Base-by-base conservation (phyloP, 768 basidiomycete genomes). In the Pisolithus sp. region DNA sequence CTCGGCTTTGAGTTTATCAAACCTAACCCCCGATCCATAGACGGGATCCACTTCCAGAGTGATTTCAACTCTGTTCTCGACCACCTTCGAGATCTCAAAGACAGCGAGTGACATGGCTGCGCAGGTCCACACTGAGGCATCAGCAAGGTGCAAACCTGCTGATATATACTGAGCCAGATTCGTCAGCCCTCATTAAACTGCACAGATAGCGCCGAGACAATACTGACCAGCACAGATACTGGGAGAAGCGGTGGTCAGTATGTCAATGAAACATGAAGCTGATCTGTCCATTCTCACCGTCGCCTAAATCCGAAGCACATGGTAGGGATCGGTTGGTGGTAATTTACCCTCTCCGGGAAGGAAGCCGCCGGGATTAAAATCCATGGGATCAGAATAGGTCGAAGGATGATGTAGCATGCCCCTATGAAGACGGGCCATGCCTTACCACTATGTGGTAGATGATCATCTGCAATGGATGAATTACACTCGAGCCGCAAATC, bases 261-360 rank as follows among this genome's bases (percentile, higher is more conserved):
- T 77, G 53, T 77, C 78, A 46, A 78, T 41, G 39, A 18, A 9
- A 17, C 7, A 31, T 24, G 5, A 7, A 30, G 5, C n/a, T 78
- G 24, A 45, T n/a, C 34, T 17, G 21, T 26, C 30, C 30, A 9
- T 30, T 67, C 75, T 54, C 53, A 76, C 2, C 76, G 72, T 18
- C 78, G 71, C 17, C 76, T 76, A 47, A 68, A 79, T 1, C 78
- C 78, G 54, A 80, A 80, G 52, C 69, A 72, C 1, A 71, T 49
- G 1, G 7, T 73, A 67, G 0, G 77, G 77, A 53, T 78, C 73
- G 0, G 60, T 59, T 55, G 75, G 71, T 0, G 68, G 64, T 8
- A 57, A 52, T 44, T 65, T 67, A 24, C 24, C 39, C 4, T 41
- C 39, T 21, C 18, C 15, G 5, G 18, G 38, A 13, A 55, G n/a